A percentile compares a stretch with the other conserved stretches of the same genome.
Evolutionary conservation across 768 basidiomycete species (phyloP).

Genomic region (Lactifluus hygrophoroides): DNA sequence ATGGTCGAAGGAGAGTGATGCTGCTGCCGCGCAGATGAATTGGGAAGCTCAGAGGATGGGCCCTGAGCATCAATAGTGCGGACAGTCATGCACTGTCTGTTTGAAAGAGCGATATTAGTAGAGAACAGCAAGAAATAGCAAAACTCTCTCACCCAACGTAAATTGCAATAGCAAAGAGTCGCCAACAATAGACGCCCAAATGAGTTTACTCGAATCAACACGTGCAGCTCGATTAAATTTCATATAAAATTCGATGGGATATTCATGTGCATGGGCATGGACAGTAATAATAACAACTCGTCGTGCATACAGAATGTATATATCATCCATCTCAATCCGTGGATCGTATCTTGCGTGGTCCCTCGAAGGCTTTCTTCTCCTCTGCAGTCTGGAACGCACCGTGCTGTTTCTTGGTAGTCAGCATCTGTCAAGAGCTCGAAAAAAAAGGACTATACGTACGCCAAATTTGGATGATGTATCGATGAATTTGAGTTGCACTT

Average conservation of each 20-base stretch:
- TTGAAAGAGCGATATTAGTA: not conserved
- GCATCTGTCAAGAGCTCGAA: not conserved
- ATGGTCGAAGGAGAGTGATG: conserved; percentile 6
- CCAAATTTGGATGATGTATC: conserved; percentile 97
- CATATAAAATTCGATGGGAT: not conserved
- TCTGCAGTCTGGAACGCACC: conserved; percentile 95
- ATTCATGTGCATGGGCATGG: no score
- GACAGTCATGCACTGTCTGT: conserved; percentile 57
- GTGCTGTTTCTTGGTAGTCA: conserved; percentile 43
- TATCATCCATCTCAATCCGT: conserved; percentile 43
- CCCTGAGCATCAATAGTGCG: conserved; percentile 73
- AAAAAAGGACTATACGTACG: conserved; percentile 40
- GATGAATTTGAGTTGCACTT: conserved; percentile 97
- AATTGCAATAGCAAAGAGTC: no score
- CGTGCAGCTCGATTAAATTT: not conserved
- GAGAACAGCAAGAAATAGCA: not conserved
- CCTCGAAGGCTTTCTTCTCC: conserved; percentile 94
- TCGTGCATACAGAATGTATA: no score
- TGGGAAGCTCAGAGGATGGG: conserved; percentile 67
- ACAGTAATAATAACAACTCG: no score
- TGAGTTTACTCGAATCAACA: no score
- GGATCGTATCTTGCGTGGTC: conserved; percentile 85
- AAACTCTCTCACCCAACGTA: no score
- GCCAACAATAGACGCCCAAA: no score
- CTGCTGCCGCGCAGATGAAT: conserved; percentile 32